Base-by-base conservation (phyloP, 805 yeast species). In the Sugiyamaella americana region DNA sequence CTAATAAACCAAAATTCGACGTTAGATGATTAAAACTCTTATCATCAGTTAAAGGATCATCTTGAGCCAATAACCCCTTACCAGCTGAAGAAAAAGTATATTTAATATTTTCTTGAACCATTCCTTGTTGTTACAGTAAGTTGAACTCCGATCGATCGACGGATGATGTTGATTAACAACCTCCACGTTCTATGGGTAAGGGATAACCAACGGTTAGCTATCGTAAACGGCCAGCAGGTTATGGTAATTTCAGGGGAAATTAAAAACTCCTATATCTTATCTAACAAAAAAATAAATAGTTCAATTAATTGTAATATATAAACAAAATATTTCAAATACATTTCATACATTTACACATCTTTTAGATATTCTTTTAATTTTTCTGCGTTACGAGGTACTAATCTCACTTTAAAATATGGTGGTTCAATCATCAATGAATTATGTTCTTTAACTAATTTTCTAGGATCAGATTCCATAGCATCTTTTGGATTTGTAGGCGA, bases 351-450 rank as follows among this genome's bases (percentile, higher is more conserved):
- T n/a, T n/a, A n/a, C n/a, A n/a, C 32, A 26, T 26, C 13, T 8
- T 26, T 26, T 13, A 26, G 32, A 26, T 26, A 26, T 26, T 26
- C 11, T 13, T 26, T 13, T 13, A 26, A 13, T 13, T 26, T 26
- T 26, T 26, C 11, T 26, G 11, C 13, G 32, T 66, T 67, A 40
- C 73, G 60, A 1, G 62, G 54, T 5, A 54, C 50, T 34, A 71
- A 59, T 2, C 58, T 48, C 1, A 75, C 62, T 20, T 64, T 56
- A 52, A 66, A 77, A 2, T 62, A 62, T 16, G 58, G 62, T 0
- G 87, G 87, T 50, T 80, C 87, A 41, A 83, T 74, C 1, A 84
- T 80, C 22, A 82, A 75, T 0, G 82, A 79, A 10, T 67, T 67
- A 1, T 85, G 86, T 44, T 65, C 67, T 40, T 61, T 58, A 55